Percentiles rank a stretch among this genome's conserved stretches.
Evolutionary conservation across 2,329 filamentous ascomycete genomes (phyloP).

Genomic region (Aureobasidium leucospermi): DNA sequence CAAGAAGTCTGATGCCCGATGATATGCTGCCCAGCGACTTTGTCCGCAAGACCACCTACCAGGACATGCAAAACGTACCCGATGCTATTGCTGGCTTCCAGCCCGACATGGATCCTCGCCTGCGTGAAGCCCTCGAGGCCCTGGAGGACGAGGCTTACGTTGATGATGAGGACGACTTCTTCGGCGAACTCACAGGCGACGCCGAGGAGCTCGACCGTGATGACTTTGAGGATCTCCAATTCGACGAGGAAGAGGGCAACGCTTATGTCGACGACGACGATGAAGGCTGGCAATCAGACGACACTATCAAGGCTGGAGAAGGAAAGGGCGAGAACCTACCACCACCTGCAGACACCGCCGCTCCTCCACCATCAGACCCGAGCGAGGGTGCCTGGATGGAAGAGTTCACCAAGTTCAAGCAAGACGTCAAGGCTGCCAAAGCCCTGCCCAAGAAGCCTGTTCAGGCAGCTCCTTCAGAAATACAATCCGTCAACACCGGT

Average conservation of each 20-base stretch:
- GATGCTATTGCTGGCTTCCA: slow-evolving; percentile 90
- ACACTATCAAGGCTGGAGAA: slow-evolving; percentile 62
- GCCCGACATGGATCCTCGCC: slow-evolving; percentile 91
- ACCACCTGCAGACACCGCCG: slow-evolving; percentile 28
- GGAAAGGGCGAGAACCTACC: slow-evolving; percentile 18
- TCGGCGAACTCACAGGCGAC: slow-evolving; percentile 63
- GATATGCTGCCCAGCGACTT: slow-evolving; percentile 75
- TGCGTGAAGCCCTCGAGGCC: slow-evolving; percentile 86
- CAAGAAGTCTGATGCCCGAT: slow-evolving; percentile 53
- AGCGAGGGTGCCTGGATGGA: slow-evolving; percentile 76
- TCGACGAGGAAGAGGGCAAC: slow-evolving; percentile 23
- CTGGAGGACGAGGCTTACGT: slow-evolving; percentile 94
- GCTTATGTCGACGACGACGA: slow-evolving; percentile 43
- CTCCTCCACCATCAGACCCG: slow-evolving; percentile 28
- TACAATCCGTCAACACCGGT: slow-evolving; percentile 63
- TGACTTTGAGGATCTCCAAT: slow-evolving; percentile 64
- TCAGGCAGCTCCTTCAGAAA: slow-evolving; percentile 50
- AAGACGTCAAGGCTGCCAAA: slow-evolving; percentile 39
- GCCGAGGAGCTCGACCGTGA: slow-evolving; percentile 67
- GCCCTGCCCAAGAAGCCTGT: slow-evolving; percentile 27
- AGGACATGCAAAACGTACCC: slow-evolving; percentile 86
- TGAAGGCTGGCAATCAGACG: slow-evolving; percentile 91
- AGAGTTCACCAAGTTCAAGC: slow-evolving; percentile 89
- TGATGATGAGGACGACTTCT: slow-evolving; percentile 79
- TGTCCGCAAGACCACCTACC: slow-evolving; percentile 69